These are phyloP conservation scores for Cercis canadensis DNA, from an alignment of 306 rosid species.

Conservation along the genomic window DNA sequence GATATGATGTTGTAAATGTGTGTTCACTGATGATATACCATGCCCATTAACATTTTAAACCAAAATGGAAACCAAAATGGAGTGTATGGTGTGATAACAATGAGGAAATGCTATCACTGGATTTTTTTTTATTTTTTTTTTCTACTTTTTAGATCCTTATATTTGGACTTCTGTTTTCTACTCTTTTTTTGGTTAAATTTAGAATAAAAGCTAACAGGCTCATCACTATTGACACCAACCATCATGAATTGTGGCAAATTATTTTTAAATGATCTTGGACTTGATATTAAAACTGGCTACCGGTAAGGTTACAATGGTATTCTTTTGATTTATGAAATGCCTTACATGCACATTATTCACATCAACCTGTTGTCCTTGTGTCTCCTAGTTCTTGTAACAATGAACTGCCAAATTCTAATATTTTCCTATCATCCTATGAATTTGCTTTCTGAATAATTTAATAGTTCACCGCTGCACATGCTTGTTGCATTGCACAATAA, in stretches of 20 bases:
- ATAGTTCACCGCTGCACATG: conserved; percentile 13
- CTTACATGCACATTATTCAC: background rate
- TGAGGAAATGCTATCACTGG: conserved; percentile 17
- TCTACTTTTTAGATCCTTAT: background rate
- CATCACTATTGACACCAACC: background rate
- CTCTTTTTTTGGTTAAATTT: conserved; percentile 11
- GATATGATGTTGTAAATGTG: conserved; percentile 24
- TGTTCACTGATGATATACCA: background rate
- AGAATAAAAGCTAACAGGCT: conserved; percentile 16
- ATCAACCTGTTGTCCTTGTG: conserved; percentile 4
- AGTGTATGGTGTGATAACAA: conserved; percentile 5
- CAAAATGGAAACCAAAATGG: conserved; percentile 20
- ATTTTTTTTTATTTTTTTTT: conserved; percentile 15
- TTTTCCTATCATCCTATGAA: conserved; percentile 5
- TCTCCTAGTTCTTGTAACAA: too few relatives aligned
- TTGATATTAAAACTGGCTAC: background rate
- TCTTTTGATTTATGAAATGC: conserved; percentile 12
- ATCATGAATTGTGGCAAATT: conserved; percentile 4
- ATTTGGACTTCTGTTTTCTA: background rate
- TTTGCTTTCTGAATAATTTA: conserved; percentile 14
- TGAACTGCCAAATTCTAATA: conserved; percentile 8
- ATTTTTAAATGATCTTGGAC: conserved; percentile 10
- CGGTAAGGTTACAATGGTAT: conserved; percentile 4
- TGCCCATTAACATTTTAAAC: background rate
- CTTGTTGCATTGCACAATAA: too few relatives aligned